Percentiles rank a stretch among this genome's conserved stretches.
These are phyloP conservation scores for Fusarium irregulare DNA, from an alignment of 2,329 filamentous ascomycete genomes.

Conservation along the genomic window DNA sequence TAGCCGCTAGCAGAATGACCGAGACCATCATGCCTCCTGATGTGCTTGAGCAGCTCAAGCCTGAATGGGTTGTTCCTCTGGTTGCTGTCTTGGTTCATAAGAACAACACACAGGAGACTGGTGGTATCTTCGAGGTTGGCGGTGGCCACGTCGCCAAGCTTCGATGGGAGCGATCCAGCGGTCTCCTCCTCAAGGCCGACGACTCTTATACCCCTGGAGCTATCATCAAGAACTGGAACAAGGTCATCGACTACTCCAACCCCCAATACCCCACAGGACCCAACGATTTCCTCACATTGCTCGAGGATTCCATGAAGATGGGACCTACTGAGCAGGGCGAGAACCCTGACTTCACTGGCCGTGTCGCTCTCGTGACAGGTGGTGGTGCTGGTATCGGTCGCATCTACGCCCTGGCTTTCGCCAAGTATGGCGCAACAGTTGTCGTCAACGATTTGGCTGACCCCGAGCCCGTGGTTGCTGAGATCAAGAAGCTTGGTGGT, in stretches of 20 bases:
- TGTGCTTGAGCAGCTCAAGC: slow-evolving; percentile 84
- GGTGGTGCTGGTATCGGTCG: slow-evolving; percentile 92
- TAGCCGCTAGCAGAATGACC: slow-evolving; percentile 93
- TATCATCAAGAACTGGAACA: slow-evolving; percentile 88
- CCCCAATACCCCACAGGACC: slow-evolving; percentile 85
- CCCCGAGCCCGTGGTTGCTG: slow-evolving; percentile 88
- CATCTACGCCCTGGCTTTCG: slow-evolving; percentile 88
- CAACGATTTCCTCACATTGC: slow-evolving; percentile 86
- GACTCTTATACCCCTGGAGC: slow-evolving; percentile 88
- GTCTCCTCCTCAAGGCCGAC: slow-evolving; percentile 90
- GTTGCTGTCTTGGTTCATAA: slow-evolving; percentile 90
- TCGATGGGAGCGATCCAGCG: slow-evolving; percentile 92
- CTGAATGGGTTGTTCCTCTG: slow-evolving; percentile 94
- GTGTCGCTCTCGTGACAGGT: slow-evolving; percentile 88
- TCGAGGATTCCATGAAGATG: slow-evolving; percentile 85
- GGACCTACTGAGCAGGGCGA: slow-evolving; percentile 77
- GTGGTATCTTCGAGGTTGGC: slow-evolving; percentile 92
- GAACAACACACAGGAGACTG: slow-evolving; percentile 83
- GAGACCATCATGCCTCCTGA: slow-evolving; percentile 96
- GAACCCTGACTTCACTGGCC: slow-evolving; percentile 83
- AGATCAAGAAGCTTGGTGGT: slow-evolving; percentile 90
- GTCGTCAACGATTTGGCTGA: slow-evolving; percentile 97
- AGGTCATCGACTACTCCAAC: slow-evolving; percentile 84
- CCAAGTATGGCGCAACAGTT: slow-evolving; percentile 83
- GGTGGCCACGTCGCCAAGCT: slow-evolving; percentile 93